Evolutionary conservation across 768 basidiomycete species (phyloP).

Genomic region (Dioszegia aurantiaca): DNA sequence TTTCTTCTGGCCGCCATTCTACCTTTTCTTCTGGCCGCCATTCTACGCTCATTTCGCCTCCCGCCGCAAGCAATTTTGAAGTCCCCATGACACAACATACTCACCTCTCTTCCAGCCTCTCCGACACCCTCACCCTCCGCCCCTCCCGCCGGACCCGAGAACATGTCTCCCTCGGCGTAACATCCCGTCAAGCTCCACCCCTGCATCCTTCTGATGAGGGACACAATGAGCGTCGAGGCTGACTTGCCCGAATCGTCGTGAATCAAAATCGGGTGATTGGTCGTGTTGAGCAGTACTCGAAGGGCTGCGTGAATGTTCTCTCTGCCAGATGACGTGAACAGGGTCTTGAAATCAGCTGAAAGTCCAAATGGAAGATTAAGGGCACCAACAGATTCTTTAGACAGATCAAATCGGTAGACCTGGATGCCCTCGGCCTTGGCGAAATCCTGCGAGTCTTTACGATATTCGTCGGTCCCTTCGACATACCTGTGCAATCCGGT

Average conservation of each 20-base stretch:
- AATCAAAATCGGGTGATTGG: constrained; percentile 45
- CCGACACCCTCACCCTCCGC: constrained; percentile 44
- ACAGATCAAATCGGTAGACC: constrained; percentile 35
- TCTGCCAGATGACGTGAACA: constrained; percentile 24
- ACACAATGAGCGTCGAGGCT: constrained; percentile 24
- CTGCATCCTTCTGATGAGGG: constrained; percentile 31
- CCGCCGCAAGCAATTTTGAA: too few relatives aligned
- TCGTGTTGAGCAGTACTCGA: constrained; percentile 29
- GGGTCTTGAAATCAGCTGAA: constrained; percentile 1
- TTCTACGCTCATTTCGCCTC: too few relatives aligned
- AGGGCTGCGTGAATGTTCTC: constrained; percentile 24
- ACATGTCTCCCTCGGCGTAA: constrained; percentile 42
- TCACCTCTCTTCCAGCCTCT: constrained; percentile 43
- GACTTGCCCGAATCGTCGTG: constrained; percentile 48
- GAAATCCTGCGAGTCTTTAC: constrained; percentile 39
- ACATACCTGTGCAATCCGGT: constrained; percentile 31
- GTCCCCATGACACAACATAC: neutral
- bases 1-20: too few relatives aligned
- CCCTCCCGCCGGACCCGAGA: constrained; percentile 46
- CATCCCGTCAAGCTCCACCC: constrained; percentile 37
- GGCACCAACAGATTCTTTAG: constrained; percentile 31
- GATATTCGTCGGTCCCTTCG: constrained; percentile 37
- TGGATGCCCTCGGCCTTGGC: constrained; percentile 21
- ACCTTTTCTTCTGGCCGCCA: too few relatives aligned
- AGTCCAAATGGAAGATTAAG: neutral